Base-by-base conservation (phyloP, 2,329 filamentous ascomycete genomes). In the Xylaria sp. region DNA sequence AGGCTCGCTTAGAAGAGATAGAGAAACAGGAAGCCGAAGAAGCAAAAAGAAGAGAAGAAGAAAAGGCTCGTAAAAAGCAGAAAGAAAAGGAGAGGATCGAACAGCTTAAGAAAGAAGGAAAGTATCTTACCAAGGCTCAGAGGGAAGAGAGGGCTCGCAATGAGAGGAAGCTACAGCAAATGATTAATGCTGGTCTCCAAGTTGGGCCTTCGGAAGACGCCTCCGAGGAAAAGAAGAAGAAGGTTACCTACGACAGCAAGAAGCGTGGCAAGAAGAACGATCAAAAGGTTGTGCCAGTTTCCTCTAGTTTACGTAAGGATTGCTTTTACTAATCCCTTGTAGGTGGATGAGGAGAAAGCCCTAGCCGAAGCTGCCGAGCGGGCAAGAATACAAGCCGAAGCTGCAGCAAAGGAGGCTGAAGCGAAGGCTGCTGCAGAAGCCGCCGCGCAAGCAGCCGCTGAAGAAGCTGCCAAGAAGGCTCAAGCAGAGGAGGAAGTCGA, bases 11-110 rank as follows among this genome's bases (percentile, higher is more conserved):
- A 31, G 90, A 89, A 73, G 91, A 92, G 73, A 84, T 90, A 66
- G 89, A 92, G 77, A 84, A 85, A 54, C 78, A 81, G 60, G 86
- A 85, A 44, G 87, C 84, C 9, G 93, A 95, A 78, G 92, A 94
- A 74, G 78, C 82, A 64, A 89, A 89, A 81, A 86, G 85, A 65
- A 89, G 83, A 71, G 91, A 92, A 74, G 93, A 95, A 76, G 88
- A 89, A 58, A 92, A 88, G 79, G 89, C 89, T 1, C 81, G 89
- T 49, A 95, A 92, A 85, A 96, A 95, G 84, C 92, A 93, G 75
- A 93, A 88, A 77, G 93, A 96, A 75, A 95, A 92, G 83, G 91
- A 94, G 79, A 92, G 87, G 80, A 90, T 95, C 67, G 93, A 96
- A 77, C 90, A 95, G 81, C 87, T 93, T 63, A 96, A 95, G 86